A percentile compares a stretch with the other conserved stretches of the same genome.
Conservation (phyloP, 768 basidiomycete species). For the Rhizopogon salebrosus region DNA sequence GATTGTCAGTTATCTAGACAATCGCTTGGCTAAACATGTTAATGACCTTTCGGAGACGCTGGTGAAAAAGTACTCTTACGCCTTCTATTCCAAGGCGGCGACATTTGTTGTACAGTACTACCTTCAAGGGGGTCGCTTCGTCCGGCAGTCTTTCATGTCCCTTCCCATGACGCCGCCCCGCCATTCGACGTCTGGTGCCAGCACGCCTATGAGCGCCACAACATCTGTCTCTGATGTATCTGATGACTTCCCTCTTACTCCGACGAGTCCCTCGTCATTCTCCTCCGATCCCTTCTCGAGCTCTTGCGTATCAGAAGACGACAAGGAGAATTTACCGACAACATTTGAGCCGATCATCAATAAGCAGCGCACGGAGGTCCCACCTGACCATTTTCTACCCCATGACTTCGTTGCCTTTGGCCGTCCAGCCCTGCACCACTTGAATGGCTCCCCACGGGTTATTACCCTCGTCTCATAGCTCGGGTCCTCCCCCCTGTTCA, state of each 20-base stretch:
- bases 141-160: conserved; percentile 38
- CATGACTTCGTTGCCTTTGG: conserved; percentile 79
- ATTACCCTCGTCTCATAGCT: conserved; percentile 53
- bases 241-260: conserved; percentile 82
- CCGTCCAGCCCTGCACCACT: conserved; percentile 71
- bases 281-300: conserved; percentile 46
- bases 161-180: conserved; percentile 62
- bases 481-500: conserved; percentile 1
- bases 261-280: conserved; percentile 58
- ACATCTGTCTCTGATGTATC: conserved; percentile 71
- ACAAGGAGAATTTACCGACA: conserved; percentile 77
- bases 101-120: conserved; percentile 93
- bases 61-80: conserved; percentile 96
- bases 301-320: conserved; percentile 56
- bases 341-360: conserved; percentile 70
- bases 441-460: conserved; percentile 57
- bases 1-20: conserved; percentile 83
- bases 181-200: conserved; percentile 42
- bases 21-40: conserved; percentile 79
- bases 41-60: conserved; percentile 93
- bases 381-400: conserved; percentile 73
- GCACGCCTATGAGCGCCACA: conserved; percentile 72
- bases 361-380: conserved; percentile 61
- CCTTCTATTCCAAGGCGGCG: conserved; percentile 94
- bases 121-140: conserved; percentile 78